Conservation (phyloP, 352 stramenopile species). For the Globisporangium carolinianum region DNA sequence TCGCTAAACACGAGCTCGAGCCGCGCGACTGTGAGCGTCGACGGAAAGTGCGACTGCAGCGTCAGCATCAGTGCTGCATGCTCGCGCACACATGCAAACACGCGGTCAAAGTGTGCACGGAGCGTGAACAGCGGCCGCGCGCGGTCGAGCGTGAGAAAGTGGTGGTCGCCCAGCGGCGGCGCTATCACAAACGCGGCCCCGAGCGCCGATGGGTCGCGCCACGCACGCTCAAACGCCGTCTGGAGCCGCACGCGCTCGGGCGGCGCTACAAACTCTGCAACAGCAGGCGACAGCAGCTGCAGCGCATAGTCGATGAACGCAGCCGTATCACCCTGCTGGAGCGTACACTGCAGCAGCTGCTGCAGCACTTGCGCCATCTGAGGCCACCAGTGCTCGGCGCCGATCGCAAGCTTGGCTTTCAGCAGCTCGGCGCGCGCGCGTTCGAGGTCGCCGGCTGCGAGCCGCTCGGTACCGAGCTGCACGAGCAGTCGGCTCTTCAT, state of each 20-base stretch:
- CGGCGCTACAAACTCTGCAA: constrained; percentile 61
- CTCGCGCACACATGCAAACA: constrained; percentile 64
- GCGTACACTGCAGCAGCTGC: constrained; percentile 68
- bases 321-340: constrained; percentile 59
- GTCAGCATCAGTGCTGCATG: constrained; percentile 41
- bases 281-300: constrained; percentile 63
- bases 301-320: constrained; percentile 75
- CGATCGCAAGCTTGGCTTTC: constrained; percentile 55
- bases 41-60: constrained; percentile 53
- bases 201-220: constrained; percentile 35
- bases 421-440: constrained; percentile 56
- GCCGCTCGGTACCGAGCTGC: constrained; percentile 63
- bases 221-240: constrained; percentile 55
- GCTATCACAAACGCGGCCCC: constrained; percentile 32
- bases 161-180: constrained; percentile 27
- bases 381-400: constrained; percentile 64
- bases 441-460: constrained; percentile 65
- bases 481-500: constrained; percentile 74
- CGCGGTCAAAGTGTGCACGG: constrained; percentile 47
- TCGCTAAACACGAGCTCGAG: constrained; percentile 73
- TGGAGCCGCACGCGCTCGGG: constrained; percentile 53
- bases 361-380: constrained; percentile 69
- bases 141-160: constrained; percentile 46
- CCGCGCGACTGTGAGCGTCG: constrained; percentile 42
- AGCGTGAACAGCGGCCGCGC: constrained; percentile 45